Conservation (phyloP, 2,329 filamentous ascomycete species). For the Botrytis galanthina region DNA sequence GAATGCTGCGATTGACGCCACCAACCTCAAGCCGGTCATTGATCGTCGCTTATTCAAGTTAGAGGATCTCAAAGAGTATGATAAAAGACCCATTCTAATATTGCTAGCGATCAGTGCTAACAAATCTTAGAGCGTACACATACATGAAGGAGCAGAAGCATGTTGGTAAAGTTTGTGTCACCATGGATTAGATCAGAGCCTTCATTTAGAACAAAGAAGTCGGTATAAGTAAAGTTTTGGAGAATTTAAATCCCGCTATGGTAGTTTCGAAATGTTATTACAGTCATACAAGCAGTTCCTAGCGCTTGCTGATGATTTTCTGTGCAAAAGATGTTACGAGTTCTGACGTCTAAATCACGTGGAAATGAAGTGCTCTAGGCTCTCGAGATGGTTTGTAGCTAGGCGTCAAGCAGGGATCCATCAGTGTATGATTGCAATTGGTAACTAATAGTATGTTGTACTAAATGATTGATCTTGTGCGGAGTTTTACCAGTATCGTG, state of each 20-base stretch:
- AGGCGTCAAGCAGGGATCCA: too few species aligned
- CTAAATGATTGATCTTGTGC: too few species aligned
- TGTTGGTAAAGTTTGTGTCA: neutral
- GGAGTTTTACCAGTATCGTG: too few species aligned
- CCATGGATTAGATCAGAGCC: neutral
- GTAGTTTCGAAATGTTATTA: neutral
- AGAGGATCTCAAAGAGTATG: neutral
- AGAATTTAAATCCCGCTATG: neutral
- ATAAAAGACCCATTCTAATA: neutral
- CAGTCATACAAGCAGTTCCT: too few species aligned
- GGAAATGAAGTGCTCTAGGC: too few species aligned
- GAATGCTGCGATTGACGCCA: neutral
- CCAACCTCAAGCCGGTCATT: neutral
- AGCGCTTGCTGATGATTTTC: too few species aligned
- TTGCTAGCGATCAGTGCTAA: neutral
- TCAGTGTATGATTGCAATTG: too few species aligned
- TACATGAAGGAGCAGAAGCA: neutral
- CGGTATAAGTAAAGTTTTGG: neutral
- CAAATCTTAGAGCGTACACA: neutral
- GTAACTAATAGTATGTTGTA: too few species aligned
- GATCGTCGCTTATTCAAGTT: neutral
- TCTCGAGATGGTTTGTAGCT: too few species aligned
- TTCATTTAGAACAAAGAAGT: neutral
- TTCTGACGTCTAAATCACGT: too few species aligned
- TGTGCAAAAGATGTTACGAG: too few species aligned